Conservation (phyloP, 805 yeast species). For the Myxozyma neglecta region DNA sequence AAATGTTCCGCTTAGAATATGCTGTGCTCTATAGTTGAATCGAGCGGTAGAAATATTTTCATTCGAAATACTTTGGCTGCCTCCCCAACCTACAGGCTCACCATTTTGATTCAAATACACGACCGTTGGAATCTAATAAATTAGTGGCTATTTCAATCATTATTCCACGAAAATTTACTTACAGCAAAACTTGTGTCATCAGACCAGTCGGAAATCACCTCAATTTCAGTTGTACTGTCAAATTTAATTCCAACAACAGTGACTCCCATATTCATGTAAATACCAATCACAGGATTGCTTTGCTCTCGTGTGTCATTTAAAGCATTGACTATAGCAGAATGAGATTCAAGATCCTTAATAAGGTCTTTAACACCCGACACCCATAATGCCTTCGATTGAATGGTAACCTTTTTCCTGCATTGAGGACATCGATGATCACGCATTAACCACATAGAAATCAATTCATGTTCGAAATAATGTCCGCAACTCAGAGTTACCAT, state of each 20-base stretch:
- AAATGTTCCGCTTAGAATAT: not conserved
- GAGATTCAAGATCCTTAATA: conserved; percentile 16
- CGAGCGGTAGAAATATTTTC: not conserved
- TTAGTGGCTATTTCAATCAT: not conserved
- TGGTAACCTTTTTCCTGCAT: conserved; percentile 5
- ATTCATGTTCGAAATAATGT: conserved; percentile 11
- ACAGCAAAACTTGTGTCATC: conserved; percentile 15
- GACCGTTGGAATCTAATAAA: conserved; percentile 15
- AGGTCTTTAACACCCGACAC: conserved; percentile 9
- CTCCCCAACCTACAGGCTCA: conserved; percentile 16
- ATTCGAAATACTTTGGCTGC: not conserved
- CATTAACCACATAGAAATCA: conserved; percentile 10
- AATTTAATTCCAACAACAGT: conserved; percentile 17
- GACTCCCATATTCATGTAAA: conserved; percentile 6
- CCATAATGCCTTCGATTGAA: conserved; percentile 19
- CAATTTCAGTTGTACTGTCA: conserved; percentile 4
- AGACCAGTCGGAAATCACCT: conserved; percentile 7
- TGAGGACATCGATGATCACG: conserved; percentile 12
- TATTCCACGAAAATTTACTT: not conserved
- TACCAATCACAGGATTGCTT: conserved; percentile 5
- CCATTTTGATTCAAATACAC: conserved; percentile 8
- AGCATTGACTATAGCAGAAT: not conserved
- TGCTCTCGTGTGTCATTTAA: not conserved
- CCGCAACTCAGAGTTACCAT: conserved; percentile 24
- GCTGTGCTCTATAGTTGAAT: not conserved